A percentile compares a stretch with the other conserved stretches of the same genome.
Conservation (phyloP, 306 rosid species). For the Rosa rugosa region DNA sequence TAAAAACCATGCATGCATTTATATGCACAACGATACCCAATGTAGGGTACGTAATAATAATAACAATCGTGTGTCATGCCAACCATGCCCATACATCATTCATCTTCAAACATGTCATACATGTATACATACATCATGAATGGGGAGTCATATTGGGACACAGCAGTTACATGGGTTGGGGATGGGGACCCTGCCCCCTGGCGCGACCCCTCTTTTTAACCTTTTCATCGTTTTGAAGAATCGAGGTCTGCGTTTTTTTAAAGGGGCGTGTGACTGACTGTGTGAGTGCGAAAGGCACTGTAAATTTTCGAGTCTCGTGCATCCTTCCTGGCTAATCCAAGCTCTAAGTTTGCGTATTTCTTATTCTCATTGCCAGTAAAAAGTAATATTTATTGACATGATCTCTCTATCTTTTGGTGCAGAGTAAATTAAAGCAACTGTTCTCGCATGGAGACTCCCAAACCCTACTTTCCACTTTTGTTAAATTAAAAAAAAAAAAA, state of each 20-base stretch:
- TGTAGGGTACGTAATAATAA: not conserved
- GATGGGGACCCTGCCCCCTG: constrained; percentile 11
- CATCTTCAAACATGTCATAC: not conserved
- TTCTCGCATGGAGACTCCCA: constrained; percentile 8
- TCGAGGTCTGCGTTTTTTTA: not conserved
- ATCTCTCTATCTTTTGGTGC: constrained; percentile 27
- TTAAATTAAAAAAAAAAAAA: not conserved
- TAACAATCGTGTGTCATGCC: not conserved
- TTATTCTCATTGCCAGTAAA: not conserved
- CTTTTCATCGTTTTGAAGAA: not conserved
- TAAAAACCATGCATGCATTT: not conserved
- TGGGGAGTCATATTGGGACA: not conserved
- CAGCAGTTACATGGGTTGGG: constrained; percentile 5
- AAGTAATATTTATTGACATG: constrained; percentile 7
- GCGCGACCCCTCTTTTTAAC: not conserved
- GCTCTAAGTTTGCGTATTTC: constrained; percentile 3
- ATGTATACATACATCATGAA: not conserved
- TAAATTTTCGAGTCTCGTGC: constrained; percentile 11
- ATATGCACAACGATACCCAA: not conserved
- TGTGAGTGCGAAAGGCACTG: constrained; percentile 17
- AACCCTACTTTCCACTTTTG: not conserved
- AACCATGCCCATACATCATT: not conserved
- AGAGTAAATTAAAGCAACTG: constrained; percentile 12
- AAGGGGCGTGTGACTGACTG: not conserved
- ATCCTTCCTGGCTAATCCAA: not conserved